Base-by-base conservation (phyloP, 345 rosid genomes). In the Ceriops tagal region DNA sequence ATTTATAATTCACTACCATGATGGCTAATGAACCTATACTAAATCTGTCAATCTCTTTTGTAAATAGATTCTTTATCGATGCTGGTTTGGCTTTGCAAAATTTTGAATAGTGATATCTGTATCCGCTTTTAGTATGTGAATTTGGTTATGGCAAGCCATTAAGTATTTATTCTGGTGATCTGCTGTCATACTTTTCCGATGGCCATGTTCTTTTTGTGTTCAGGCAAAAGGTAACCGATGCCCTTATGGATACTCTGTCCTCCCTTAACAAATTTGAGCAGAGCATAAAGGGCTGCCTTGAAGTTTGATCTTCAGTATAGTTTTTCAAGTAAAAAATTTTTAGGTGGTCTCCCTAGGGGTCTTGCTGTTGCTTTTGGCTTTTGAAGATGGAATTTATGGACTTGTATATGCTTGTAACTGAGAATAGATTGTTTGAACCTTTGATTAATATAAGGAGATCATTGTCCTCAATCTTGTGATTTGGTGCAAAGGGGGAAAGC, bases 211-310 rank as follows among this genome's bases (percentile, higher is more conserved):
- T 56, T 64, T 22, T 52, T 10, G 61, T 78, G 62, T 53, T 72
- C 85, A 88, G 90, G 68, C 73, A 78, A 68, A 81, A 72, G 73
- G 77, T 83, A 34, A 76, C 81, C 37, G 86, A 80, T 72, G 87
- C 84, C 1, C 80, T 88, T 62, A 78, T 63, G 84, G 77, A 80
- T 58, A 84, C 87, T 57, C 61, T 86, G 74, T 65, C 87, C 71
- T 83, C 86, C 43, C 83, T 88, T 59, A 66, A 83, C 79, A 84
- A 84, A 71, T 81, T 88, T 64, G 90, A 88, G 83, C 79, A 78
- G 77, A 78, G 85, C 24, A 75, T 88, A 58, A 78, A 78, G 82
- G 85, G 83, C 66, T 86, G 90, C 73, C 90, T 88, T 13, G 85
- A 83, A 81, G 80, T 53, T 46, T 88, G 82, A 82, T 65, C 69